Percentiles rank a stretch among this genome's conserved stretches.
Evolutionary conservation across 2,329 filamentous ascomycete species (phyloP).

Genomic region (Alternaria panax): DNA sequence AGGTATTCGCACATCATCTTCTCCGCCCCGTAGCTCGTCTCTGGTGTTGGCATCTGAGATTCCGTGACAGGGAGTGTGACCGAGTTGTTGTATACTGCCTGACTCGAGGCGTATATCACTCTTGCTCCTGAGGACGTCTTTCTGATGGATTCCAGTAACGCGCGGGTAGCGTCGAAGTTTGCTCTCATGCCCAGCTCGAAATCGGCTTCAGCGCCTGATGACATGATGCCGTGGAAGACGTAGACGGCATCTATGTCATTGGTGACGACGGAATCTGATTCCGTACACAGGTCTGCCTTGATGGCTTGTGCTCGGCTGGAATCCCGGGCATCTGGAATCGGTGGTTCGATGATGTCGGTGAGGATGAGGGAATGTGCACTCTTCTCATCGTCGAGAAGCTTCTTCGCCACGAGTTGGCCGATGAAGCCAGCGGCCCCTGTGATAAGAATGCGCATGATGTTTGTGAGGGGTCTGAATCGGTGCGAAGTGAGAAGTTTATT

Average conservation of each 20-base stretch:
- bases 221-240: slow-evolving; percentile 72
- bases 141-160: slow-evolving; percentile 60
- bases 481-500: background rate
- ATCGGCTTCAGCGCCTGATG: slow-evolving; percentile 65
- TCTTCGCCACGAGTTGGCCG: slow-evolving; percentile 63
- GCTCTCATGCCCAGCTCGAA: slow-evolving; percentile 64
- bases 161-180: slow-evolving; percentile 64
- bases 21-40: slow-evolving; percentile 66
- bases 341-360: slow-evolving; percentile 63
- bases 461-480: background rate
- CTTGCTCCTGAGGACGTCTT: slow-evolving; percentile 59
- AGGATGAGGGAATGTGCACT: slow-evolving; percentile 55
- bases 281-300: slow-evolving; percentile 58
- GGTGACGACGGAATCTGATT: slow-evolving; percentile 16
- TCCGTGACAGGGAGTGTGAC: slow-evolving; percentile 41
- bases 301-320: slow-evolving; percentile 55
- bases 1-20: slow-evolving; percentile 67
- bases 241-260: slow-evolving; percentile 46
- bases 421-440: slow-evolving; percentile 69
- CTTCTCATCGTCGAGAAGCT: slow-evolving; percentile 59
- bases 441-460: slow-evolving; percentile 58
- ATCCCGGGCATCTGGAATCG: slow-evolving; percentile 54
- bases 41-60: slow-evolving; percentile 61
- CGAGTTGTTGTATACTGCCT: slow-evolving; percentile 67
- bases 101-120: slow-evolving; percentile 65